These are phyloP conservation scores for Cicer yamashitae DNA, from an alignment of 306 rosid species.

Conservation along the genomic window DNA sequence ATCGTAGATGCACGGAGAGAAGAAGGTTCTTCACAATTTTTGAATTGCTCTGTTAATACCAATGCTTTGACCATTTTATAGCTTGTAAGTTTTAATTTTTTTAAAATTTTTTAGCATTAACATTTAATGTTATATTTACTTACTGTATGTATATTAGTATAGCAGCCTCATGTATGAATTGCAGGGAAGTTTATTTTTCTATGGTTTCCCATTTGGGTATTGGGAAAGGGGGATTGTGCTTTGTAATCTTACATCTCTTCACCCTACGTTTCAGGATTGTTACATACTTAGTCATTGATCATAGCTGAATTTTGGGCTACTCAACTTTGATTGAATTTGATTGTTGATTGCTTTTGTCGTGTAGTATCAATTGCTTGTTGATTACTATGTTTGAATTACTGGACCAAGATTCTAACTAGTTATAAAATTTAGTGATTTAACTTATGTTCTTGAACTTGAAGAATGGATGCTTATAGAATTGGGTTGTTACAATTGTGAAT, in stretches of 20 bases:
- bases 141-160: conserved; percentile 17
- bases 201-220: background rate
- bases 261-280: background rate
- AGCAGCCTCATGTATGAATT: conserved; percentile 6
- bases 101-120: background rate
- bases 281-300: background rate
- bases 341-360: conserved; percentile 2
- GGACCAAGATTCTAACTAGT: background rate
- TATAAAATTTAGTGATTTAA: background rate
- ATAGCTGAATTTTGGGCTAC: background rate
- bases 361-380: background rate
- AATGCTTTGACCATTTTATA: conserved; percentile 47
- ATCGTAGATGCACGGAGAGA: conserved; percentile 27
- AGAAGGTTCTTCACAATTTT: conserved; percentile 44
- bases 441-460: background rate
- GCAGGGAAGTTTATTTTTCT: background rate
- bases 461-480: background rate
- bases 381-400: background rate
- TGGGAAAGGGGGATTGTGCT: background rate
- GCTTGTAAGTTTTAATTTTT: conserved; percentile 45
- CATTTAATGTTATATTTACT: background rate
- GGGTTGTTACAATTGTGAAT: no score
- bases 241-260: conserved; percentile 13
- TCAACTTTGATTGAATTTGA: background rate
- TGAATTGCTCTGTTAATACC: conserved; percentile 34